These are phyloP conservation scores for Aegle marmelos DNA, from an alignment of 345 rosid species.

Conservation along the genomic window DNA sequence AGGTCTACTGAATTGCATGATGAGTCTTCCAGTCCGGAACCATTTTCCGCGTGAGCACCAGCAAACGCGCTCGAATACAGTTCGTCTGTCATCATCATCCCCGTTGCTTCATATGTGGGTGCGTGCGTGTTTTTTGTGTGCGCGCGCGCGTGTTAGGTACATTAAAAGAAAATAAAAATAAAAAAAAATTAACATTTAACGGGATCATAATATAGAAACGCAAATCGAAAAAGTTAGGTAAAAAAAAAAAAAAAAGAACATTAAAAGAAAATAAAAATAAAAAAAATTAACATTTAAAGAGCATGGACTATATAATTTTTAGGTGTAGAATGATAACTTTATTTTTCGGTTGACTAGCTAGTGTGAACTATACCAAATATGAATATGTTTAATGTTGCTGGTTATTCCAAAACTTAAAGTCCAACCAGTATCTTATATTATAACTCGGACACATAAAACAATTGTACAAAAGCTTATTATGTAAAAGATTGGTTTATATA, in stretches of 20 bases:
- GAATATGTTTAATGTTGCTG: background rate
- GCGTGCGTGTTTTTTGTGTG: no score
- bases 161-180: no score
- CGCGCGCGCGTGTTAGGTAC: no score
- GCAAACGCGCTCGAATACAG: background rate
- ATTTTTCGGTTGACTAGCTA: slow-evolving; percentile 1
- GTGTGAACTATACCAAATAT: background rate
- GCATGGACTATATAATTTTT: background rate
- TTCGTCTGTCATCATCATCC: background rate
- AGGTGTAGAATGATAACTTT: background rate
- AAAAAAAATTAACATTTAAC: no score
- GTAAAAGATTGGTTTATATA: background rate
- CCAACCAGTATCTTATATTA: background rate
- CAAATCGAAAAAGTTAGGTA: no score
- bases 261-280: no score
- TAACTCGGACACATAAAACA: background rate
- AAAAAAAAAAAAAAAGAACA: no score
- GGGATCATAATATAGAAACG: no score
- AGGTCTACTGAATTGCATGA: background rate
- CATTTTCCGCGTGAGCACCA: background rate
- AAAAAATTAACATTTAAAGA: background rate
- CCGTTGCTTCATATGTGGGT: no score
- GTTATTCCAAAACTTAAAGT: slow-evolving; percentile 1
- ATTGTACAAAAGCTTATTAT: background rate
- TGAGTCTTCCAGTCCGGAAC: background rate